phyloP scores from a whole-genome alignment of 176 grass and related monocot species.

The Hordeum marinum region DNA sequence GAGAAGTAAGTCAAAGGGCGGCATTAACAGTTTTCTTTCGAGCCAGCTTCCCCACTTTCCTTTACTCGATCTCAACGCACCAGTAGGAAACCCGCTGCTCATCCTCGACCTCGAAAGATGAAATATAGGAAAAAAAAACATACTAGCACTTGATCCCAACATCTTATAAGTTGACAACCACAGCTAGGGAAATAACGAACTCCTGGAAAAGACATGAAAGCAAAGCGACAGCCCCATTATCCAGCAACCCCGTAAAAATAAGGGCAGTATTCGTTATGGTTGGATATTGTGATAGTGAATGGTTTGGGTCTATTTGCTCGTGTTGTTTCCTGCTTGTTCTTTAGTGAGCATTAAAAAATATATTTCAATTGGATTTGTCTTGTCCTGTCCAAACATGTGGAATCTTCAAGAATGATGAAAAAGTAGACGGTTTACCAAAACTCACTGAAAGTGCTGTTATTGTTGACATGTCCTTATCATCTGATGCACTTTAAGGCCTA shows the following conservation, averaged over 20 bases:
- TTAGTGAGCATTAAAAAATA: neutral
- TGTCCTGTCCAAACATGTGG: neutral
- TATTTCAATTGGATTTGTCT: neutral
- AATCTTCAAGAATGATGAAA: neutral
- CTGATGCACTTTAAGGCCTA: conserved; percentile 5
- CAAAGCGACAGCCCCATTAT: neutral
- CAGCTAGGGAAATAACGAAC: neutral
- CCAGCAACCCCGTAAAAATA: neutral
- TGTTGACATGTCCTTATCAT: conserved; percentile 39
- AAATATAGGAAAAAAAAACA: neutral
- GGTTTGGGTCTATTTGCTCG: neutral
- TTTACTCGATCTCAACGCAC: neutral
- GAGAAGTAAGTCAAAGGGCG: conserved; percentile 40
- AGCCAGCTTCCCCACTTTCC: neutral
- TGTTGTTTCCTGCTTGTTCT: neutral
- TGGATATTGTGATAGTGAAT: neutral
- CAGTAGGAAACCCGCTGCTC: neutral
- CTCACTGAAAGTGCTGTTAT: neutral
- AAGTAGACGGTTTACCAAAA: conserved; percentile 3
- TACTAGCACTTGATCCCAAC: neutral
- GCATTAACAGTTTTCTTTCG: neutral
- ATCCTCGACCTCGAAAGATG: neutral
- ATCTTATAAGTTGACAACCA: neutral
- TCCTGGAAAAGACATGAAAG: neutral
- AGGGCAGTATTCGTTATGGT: neutral